Evolutionary conservation across 208 protist species (phyloP).

Genomic region (Trypanosoma melophagium): DNA sequence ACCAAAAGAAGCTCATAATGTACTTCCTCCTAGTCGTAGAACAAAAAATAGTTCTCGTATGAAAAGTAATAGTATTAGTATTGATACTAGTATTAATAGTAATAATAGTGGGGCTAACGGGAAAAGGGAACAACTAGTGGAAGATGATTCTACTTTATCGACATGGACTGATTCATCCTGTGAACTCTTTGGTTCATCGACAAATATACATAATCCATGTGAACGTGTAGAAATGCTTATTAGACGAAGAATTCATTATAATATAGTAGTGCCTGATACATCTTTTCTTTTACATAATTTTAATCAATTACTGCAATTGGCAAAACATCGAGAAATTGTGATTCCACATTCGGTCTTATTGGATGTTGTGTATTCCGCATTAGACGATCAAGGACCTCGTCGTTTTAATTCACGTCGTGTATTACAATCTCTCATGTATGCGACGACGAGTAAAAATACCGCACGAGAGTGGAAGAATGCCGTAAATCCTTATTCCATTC

Average conservation of each 20-base stretch:
- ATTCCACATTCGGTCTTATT: slow-evolving; percentile 75
- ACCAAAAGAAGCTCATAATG: slow-evolving; percentile 51
- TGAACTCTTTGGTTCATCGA: slow-evolving; percentile 22
- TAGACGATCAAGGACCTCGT: slow-evolving; percentile 34
- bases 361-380: slow-evolving; percentile 43
- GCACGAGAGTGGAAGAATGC: not conserved
- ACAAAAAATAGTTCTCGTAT: too few relatives aligned
- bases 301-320: slow-evolving; percentile 63
- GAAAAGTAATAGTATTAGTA: not conserved
- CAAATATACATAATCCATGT: slow-evolving; percentile 13
- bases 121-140: not conserved
- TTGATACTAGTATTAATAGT: not conserved
- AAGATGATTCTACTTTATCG: slow-evolving; percentile 3
- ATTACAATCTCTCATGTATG: slow-evolving; percentile 56
- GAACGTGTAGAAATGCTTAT: slow-evolving; percentile 43
- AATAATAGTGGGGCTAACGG: not conserved
- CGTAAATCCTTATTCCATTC: slow-evolving; percentile 19
- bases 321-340: slow-evolving; percentile 71
- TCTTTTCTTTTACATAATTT: slow-evolving; percentile 49
- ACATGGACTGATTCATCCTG: slow-evolving; percentile 16
- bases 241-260: slow-evolving; percentile 45
- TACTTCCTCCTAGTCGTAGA: slow-evolving; percentile 44
- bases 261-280: slow-evolving; percentile 76
- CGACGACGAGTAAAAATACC: slow-evolving; percentile 11
- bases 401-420: slow-evolving; percentile 69